Percentiles rank a stretch among this genome's conserved stretches.
Evolutionary conservation across 1,284 basidiomycete genomes (phyloP).

Genomic region (Ceratobasidium sp.): DNA sequence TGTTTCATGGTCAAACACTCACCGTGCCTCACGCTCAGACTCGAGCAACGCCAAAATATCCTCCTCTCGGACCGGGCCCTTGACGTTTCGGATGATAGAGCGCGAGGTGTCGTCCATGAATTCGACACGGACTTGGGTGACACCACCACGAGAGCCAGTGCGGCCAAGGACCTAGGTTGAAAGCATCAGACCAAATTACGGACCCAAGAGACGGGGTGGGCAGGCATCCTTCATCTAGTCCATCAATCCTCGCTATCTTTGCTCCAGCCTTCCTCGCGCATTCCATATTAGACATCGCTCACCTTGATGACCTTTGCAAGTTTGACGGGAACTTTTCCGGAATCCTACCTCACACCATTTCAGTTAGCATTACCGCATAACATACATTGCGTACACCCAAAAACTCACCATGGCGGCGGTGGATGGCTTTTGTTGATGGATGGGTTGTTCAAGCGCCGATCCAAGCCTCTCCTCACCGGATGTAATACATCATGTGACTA

Average conservation of each 20-base stretch:
- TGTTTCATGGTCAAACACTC: conserved; percentile 56
- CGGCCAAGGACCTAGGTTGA: conserved; percentile 88
- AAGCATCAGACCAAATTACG: not conserved
- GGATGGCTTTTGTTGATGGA: conserved; percentile 45
- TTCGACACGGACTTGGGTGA: conserved; percentile 99
- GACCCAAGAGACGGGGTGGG: not conserved
- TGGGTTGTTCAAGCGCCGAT: conserved; percentile 28
- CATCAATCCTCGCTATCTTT: not conserved
- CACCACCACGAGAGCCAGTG: conserved; percentile 99
- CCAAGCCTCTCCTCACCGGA: conserved; percentile 31
- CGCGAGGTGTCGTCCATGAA: conserved; percentile 98
- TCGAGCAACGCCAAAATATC: conserved; percentile 98
- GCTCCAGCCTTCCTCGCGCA: not conserved
- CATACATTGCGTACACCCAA: not conserved
- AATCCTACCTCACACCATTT: conserved; percentile 62
- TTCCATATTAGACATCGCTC: conserved; percentile 47
- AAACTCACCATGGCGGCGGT: conserved; percentile 43
- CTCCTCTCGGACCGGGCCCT: conserved; percentile 95
- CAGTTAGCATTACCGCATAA: not conserved
- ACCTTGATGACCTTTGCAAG: conserved; percentile 97
- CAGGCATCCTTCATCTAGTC: not conserved
- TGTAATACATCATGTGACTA: conserved; percentile 32
- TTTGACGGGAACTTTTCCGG: conserved; percentile 90
- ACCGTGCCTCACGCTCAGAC: conserved; percentile 99
- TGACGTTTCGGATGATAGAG: conserved; percentile 99